Evolutionary conservation across 352 stramenopile species (phyloP), one percentile per base, ranked within the genome.

Genomic region (Pythium diclinum): DNA sequence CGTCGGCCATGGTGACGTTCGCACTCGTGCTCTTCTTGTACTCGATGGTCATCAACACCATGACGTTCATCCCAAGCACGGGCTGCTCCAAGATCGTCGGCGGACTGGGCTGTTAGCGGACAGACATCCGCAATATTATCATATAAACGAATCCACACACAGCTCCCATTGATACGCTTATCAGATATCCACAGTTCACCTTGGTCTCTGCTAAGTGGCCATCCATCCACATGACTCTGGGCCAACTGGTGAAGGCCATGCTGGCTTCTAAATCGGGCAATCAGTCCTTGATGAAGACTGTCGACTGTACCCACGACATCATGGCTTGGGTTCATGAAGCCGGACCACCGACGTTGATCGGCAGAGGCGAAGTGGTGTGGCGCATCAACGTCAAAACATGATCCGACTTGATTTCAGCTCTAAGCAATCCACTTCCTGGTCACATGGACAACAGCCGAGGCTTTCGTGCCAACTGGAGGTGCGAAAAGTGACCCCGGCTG

Each of bases 21-120:
- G 85, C 82, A 34, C 33, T 81, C 47, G 60, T 86, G 52, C 79
- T 88, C 52, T 89, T 92, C 52, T 63, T 75, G 9, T 89, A 88
- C 66, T 74, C 75, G 23, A 78, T 83, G 73, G 59, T 48, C 2
- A 69, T 85, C 61, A 87, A 83, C 61, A 59, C 81, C 53, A 77
- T 72, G 54, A 63, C 62, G 32, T 68, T 68, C 47, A 49, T 68
- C 46, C 62, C 62, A 6, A 48, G 28, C 32, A 56, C 49, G 19
- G 17, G 30, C n/a, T 68, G 62, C 48, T 7, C n/a, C 1, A 46
- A 48, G 13, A 44, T 63, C 55, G 62, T 68, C 19, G 62, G 62
- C 9, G 62, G 62, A 30, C 23, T 56, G 17, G 62, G 62, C 11
- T 68, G 62, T 30, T 42, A 47, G 17, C 16, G 2, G 8, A 42